phyloP scores from a whole-genome alignment of 192 early-diverging fungal species.

The Entomortierella parvispora region DNA sequence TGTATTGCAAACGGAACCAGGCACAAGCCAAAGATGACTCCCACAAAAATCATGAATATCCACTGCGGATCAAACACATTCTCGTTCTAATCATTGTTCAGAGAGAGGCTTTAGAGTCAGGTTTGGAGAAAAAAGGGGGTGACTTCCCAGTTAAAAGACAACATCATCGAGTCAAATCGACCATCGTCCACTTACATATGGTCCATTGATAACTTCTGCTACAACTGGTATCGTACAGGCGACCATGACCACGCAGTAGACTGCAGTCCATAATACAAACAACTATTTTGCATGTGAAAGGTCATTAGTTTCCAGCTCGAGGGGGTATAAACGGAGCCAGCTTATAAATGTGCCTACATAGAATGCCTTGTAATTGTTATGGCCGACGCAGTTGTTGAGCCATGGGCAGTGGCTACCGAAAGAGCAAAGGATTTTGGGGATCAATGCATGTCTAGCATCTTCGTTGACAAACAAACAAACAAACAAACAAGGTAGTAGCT shows the following conservation, averaged over 20 bases:
- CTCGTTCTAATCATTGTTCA: constrained; percentile 13
- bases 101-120: background rate
- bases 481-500: no score
- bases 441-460: no score
- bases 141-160: no score
- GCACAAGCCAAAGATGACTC: constrained; percentile 49
- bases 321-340: no score
- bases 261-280: constrained; percentile 46
- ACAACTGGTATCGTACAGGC: constrained; percentile 44
- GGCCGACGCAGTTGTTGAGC: constrained; percentile 58
- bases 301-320: no score
- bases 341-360: constrained; percentile 12
- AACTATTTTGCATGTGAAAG: constrained; percentile 12
- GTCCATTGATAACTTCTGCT: constrained; percentile 20
- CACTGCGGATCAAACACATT: constrained; percentile 50
- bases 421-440: background rate
- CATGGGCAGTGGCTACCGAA: constrained; percentile 53
- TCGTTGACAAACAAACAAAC: no score
- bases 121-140: background rate
- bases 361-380: constrained; percentile 54
- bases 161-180: background rate
- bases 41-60: constrained; percentile 50
- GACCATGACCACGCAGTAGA: constrained; percentile 47
- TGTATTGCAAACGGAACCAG: constrained; percentile 50
- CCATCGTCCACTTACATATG: constrained; percentile 22